phyloP scores from a whole-genome alignment of 2,329 filamentous ascomycete genomes.

The Pseudogymnoascus sp. region DNA sequence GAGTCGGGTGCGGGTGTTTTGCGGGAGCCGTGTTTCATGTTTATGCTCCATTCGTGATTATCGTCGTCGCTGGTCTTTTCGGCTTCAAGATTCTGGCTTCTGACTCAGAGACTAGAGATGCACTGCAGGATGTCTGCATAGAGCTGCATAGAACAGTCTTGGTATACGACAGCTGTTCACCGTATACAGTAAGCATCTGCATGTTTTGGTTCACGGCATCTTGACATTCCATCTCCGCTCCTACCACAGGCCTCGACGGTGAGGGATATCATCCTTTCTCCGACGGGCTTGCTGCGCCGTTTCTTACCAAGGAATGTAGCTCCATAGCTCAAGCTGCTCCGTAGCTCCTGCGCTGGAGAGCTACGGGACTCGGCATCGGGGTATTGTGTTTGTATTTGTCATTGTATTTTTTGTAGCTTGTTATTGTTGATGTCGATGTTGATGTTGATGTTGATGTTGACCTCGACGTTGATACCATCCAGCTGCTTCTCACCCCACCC shows the following conservation, averaged over 20 bases:
- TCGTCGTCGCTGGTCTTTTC: background rate
- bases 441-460: background rate
- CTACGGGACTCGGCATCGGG: background rate
- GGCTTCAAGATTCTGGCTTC: background rate
- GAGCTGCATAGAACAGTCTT: background rate
- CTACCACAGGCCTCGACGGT: background rate
- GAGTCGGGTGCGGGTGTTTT: background rate
- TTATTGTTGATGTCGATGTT: background rate
- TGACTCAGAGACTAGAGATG: background rate
- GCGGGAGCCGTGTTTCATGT: background rate
- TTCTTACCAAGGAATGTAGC: background rate
- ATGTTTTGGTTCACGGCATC: background rate
- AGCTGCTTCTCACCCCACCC: background rate
- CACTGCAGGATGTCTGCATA: background rate
- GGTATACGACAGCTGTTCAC: background rate
- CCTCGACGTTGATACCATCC: background rate
- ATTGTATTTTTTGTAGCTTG: background rate
- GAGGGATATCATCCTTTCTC: conserved; percentile 24
- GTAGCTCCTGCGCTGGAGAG: background rate
- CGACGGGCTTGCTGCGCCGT: conserved; percentile 9
- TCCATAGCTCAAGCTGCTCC: background rate
- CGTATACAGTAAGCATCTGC: background rate
- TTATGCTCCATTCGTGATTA: background rate
- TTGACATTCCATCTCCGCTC: background rate
- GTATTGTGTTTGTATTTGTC: background rate